Evolutionary conservation across 495 filamentous ascomycete genomes (phyloP), one percentile per base, ranked within the genome.

Genomic region (Chlorociboria aeruginascens): DNA sequence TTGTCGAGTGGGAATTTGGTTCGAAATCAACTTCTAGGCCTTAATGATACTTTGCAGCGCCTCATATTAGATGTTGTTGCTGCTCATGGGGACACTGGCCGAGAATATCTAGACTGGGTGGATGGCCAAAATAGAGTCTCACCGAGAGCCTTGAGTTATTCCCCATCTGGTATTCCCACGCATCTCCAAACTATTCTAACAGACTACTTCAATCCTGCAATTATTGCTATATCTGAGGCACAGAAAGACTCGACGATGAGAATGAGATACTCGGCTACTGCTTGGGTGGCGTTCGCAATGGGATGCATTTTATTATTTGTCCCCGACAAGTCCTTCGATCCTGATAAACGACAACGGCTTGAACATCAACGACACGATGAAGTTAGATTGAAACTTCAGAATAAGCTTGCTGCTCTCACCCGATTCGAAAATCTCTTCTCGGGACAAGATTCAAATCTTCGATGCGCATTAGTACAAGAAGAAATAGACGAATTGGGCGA

Each of bases 321-420:
- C 3, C 89, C 93, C 0, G 82, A 94, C 60, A 78, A 79, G 57
- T 73, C 83, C 3, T 90, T 85, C 49, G 92, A 99, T 61, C 92
- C 92, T 10, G 86, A 89, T 20, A 68, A 89, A 46, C 74, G 77
- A 46, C 71, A 83, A n/a, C 73, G 81, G 34, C 67, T 97, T 6
- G 78, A 88, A 53, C 72, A 78, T 30, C 71, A 79, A 49, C 72
- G 81, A 13, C 77, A 92, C 49, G 53, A 70, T 2, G 69, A 78
- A 44, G 64, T 81, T 2, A 71, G 70, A 30, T 48, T 55, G 7
- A 69, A 71, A 30, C 56, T 95, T 11, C 59, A 69, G 16, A 52
- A 61, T 0, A 80, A 81, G 52, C 70, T 85, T 7, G 51, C 72
- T 14, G 76, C 79, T 2, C 66, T 95, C 16, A 66, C 69, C 39